Conservation (phyloP, 495 filamentous ascomycete species). For the Astrothelium subdiscretum region DNA sequence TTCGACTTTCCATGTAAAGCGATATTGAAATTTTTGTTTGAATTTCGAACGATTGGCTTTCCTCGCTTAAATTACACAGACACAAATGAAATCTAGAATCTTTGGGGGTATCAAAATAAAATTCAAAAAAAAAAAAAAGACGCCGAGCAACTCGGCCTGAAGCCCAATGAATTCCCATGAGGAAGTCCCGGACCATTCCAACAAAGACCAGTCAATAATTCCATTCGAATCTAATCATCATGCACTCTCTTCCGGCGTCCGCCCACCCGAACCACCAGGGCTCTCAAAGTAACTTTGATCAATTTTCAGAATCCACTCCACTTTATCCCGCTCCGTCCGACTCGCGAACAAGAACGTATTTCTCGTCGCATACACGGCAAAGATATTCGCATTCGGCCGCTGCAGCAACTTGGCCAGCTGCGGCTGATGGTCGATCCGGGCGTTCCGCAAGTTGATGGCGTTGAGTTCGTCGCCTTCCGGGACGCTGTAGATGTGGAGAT, state of each 20-base stretch:
- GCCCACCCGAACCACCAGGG: background rate
- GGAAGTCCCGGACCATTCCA: background rate
- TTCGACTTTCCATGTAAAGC: background rate
- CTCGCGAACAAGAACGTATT: conserved; percentile 93
- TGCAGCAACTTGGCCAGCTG: conserved; percentile 69
- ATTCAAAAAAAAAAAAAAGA: background rate
- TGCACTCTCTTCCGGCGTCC: background rate
- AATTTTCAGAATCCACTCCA: conserved; percentile 86
- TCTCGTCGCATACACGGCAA: conserved; percentile 83
- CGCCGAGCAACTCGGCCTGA: no score
- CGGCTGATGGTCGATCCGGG: conserved; percentile 76
- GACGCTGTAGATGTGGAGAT: conserved; percentile 76
- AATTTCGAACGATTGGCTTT: background rate
- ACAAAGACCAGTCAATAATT: background rate
- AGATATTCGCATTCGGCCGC: conserved; percentile 49
- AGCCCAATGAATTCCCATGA: no score
- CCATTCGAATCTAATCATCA: background rate
- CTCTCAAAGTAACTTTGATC: conserved; percentile 46
- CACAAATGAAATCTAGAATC: background rate
- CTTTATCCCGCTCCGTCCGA: conserved; percentile 73
- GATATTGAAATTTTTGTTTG: background rate
- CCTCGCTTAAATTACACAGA: background rate
- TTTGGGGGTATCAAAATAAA: conserved; percentile 1
- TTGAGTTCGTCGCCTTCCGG: conserved; percentile 81
- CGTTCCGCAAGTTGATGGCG: conserved; percentile 73